A percentile compares a stretch with the other conserved stretches of the same genome.
Evolutionary conservation across 2,329 filamentous ascomycete genomes (phyloP).

Genomic region (Hymenoscyphus fraxineus): DNA sequence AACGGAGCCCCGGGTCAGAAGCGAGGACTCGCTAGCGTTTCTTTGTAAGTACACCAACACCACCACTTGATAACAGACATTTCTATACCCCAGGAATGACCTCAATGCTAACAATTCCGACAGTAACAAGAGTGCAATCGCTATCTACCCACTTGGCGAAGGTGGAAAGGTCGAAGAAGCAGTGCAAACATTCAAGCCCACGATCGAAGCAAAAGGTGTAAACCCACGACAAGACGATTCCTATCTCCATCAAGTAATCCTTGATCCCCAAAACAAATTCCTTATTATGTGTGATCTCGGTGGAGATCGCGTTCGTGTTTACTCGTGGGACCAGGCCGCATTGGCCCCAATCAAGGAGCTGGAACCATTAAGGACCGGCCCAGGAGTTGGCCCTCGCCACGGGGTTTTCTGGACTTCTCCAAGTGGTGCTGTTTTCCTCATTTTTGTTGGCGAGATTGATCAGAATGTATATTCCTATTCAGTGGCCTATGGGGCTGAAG

Average conservation of each 20-base stretch:
- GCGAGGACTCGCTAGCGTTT: constrained; percentile 14
- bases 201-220: constrained; percentile 6
- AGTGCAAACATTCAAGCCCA: constrained; percentile 8
- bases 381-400: constrained; percentile 47
- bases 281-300: constrained; percentile 49
- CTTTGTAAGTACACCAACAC: constrained; percentile 11
- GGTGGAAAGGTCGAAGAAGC: background rate
- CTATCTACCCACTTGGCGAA: constrained; percentile 3
- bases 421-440: constrained; percentile 33
- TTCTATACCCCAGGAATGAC: background rate
- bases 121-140: constrained; percentile 14
- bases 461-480: constrained; percentile 37
- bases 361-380: constrained; percentile 32
- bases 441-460: constrained; percentile 43
- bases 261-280: constrained; percentile 47
- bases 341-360: constrained; percentile 36
- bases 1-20: constrained; percentile 4
- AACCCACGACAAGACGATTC: constrained; percentile 39
- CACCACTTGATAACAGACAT: background rate
- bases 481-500: background rate
- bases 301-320: constrained; percentile 45
- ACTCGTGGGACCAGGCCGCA: constrained; percentile 39
- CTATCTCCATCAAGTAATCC: constrained; percentile 46
- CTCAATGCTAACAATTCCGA: background rate
- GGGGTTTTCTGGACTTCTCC: constrained; percentile 40